Conservation (phyloP, 2,329 filamentous ascomycete species). For the Onygena corvina region DNA sequence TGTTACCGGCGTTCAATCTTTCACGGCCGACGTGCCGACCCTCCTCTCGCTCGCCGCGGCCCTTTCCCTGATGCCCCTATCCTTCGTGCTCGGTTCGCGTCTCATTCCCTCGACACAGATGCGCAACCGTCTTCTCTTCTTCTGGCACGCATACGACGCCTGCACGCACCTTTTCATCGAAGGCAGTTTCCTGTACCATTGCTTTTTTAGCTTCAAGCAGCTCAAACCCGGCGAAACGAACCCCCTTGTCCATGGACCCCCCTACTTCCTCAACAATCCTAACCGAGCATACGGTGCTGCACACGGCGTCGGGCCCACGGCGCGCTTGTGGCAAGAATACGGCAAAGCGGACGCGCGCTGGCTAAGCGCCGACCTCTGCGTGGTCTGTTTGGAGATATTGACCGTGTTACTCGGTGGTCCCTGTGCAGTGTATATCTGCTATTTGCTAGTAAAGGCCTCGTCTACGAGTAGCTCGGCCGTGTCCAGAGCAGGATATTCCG, state of each 20-base stretch:
- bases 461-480: constrained; percentile 2
- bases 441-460: constrained; percentile 32
- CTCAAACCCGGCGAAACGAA: constrained; percentile 29
- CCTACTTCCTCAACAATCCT: constrained; percentile 43
- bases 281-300: constrained; percentile 48
- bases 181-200: constrained; percentile 84
- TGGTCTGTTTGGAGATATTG: constrained; percentile 49
- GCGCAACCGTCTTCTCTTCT: constrained; percentile 63
- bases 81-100: constrained; percentile 38
- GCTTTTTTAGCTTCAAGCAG: constrained; percentile 59
- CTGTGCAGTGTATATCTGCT: constrained; percentile 46
- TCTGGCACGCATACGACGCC: constrained; percentile 91
- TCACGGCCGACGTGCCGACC: constrained; percentile 27
- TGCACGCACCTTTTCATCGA: constrained; percentile 86
- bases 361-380: constrained; percentile 46
- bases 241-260: constrained; percentile 14
- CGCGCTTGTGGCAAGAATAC: constrained; percentile 53
- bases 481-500: constrained; percentile 19
- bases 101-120: constrained; percentile 45
- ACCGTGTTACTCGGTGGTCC: constrained; percentile 50
- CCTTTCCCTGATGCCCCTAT: constrained; percentile 42
- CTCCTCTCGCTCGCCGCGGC: constrained; percentile 44
- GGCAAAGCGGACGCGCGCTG: constrained; percentile 52
- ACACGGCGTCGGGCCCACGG: constrained; percentile 44
- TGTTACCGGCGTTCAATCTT: background rate